phyloP scores from a whole-genome alignment of 495 filamentous ascomycete genomes.

The Aspergillus conjunctus region DNA sequence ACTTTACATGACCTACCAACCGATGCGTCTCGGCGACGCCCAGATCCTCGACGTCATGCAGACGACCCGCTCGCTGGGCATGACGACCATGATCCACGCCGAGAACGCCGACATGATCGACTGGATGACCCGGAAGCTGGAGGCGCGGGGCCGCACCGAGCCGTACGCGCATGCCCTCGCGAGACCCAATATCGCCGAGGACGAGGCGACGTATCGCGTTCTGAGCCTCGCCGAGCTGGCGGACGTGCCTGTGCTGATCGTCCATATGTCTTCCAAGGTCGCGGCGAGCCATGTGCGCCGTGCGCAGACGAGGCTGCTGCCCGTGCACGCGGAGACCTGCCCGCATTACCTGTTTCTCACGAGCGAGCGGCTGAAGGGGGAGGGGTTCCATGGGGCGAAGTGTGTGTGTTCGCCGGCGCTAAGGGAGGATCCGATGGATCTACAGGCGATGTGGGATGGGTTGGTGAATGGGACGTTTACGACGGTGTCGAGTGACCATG shows the following conservation, averaged over 20 bases:
- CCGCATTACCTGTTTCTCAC: constrained; percentile 67
- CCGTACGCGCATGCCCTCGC: constrained; percentile 59
- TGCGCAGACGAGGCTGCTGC: constrained; percentile 57
- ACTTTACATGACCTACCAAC: constrained; percentile 66
- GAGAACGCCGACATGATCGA: constrained; percentile 60
- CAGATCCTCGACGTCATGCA: constrained; percentile 59
- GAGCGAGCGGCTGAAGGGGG: constrained; percentile 49
- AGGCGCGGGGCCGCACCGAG: constrained; percentile 44
- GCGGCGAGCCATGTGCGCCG: constrained; percentile 55
- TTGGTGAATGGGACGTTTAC: constrained; percentile 52
- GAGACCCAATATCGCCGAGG: constrained; percentile 56
- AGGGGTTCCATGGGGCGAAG: constrained; percentile 56
- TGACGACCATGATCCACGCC: constrained; percentile 65
- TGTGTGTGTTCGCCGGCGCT: constrained; percentile 53
- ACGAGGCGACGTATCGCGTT: constrained; percentile 60
- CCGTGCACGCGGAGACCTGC: constrained; percentile 65
- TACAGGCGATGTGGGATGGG: constrained; percentile 47
- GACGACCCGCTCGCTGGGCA: constrained; percentile 45
- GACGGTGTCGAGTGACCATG: constrained; percentile 45
- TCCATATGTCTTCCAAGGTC: constrained; percentile 57
- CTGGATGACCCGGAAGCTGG: constrained; percentile 52
- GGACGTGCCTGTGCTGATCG: constrained; percentile 58
- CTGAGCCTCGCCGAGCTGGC: constrained; percentile 57
- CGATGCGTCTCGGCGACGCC: constrained; percentile 55
- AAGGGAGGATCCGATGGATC: constrained; percentile 36